Evolutionary conservation across 1,284 basidiomycete species (phyloP).

Genomic region (Gomphus bonarii): DNA sequence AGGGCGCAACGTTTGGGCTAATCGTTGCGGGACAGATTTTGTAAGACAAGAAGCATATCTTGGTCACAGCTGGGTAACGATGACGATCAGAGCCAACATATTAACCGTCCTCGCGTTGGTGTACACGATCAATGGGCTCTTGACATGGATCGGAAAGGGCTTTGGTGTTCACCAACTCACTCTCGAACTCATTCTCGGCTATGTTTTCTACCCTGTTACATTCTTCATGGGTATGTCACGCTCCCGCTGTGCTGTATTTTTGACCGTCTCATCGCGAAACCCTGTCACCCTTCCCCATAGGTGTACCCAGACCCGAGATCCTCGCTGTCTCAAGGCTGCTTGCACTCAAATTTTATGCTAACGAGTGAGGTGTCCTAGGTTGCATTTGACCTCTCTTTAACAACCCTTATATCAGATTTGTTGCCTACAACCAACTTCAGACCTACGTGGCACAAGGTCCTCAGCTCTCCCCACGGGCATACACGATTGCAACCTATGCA

Average conservation of each 20-base stretch:
- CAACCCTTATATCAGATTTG: constrained; percentile 33
- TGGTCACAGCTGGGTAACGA: not conserved
- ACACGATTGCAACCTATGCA: constrained; percentile 71
- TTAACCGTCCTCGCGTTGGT: constrained; percentile 75
- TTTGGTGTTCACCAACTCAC: constrained; percentile 79
- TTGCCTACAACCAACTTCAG: constrained; percentile 60
- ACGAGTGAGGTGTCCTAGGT: constrained; percentile 34
- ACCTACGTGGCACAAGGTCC: constrained; percentile 36
- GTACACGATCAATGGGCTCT: constrained; percentile 72
- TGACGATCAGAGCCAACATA: constrained; percentile 51
- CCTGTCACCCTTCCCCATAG: constrained; percentile 17
- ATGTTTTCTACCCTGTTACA: constrained; percentile 80
- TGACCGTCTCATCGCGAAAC: not conserved
- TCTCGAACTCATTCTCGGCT: constrained; percentile 75
- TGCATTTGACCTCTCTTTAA: not conserved
- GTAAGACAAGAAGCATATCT: constrained; percentile 30
- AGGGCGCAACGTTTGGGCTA: constrained; percentile 81
- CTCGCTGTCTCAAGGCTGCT: constrained; percentile 69
- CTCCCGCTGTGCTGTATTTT: not conserved
- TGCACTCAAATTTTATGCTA: constrained; percentile 80
- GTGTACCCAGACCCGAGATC: constrained; percentile 65
- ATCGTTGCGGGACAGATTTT: constrained; percentile 79
- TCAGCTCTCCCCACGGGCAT: constrained; percentile 62
- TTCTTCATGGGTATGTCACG: constrained; percentile 57
- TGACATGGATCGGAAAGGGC: constrained; percentile 83